A percentile compares a stretch with the other conserved stretches of the same genome.
Conservation (phyloP, 495 filamentous ascomycete genomes). For the Neurospora terricola region DNA sequence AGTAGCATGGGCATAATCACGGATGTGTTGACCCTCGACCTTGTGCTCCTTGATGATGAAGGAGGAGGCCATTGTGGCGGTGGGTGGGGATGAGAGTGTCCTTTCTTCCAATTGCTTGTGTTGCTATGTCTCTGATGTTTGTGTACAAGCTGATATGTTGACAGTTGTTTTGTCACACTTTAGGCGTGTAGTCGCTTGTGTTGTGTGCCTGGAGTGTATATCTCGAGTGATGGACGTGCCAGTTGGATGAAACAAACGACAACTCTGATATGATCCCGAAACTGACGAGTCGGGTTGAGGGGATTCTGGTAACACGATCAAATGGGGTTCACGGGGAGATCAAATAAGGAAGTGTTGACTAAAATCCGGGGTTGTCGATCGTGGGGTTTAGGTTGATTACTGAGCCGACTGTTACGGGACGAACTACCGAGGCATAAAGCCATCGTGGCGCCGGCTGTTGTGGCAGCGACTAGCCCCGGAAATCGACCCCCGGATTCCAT, state of each 20-base stretch:
- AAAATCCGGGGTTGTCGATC: background rate
- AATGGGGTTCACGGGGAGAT: background rate
- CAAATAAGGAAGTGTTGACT: background rate
- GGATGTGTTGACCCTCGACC: slow-evolving; percentile 56
- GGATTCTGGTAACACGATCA: background rate
- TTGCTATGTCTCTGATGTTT: background rate
- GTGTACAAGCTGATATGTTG: background rate
- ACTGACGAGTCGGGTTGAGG: background rate
- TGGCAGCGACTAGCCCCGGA: background rate
- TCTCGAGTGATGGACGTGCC: background rate
- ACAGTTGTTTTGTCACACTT: background rate
- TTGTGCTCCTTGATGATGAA: slow-evolving; percentile 46
- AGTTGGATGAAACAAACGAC: background rate
- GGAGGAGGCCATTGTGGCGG: slow-evolving; percentile 13
- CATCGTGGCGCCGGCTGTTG: background rate
- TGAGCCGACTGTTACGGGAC: background rate
- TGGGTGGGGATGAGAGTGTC: background rate
- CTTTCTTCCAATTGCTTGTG: background rate
- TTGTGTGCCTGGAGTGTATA: background rate
- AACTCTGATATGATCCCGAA: background rate
- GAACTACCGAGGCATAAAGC: background rate
- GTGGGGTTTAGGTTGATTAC: background rate
- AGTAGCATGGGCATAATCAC: slow-evolving; percentile 60
- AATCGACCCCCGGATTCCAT: background rate
- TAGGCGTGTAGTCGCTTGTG: background rate